Conservation (phyloP, 371 early-diverging fungal genomes). For the Sporodiniella umbellata region DNA sequence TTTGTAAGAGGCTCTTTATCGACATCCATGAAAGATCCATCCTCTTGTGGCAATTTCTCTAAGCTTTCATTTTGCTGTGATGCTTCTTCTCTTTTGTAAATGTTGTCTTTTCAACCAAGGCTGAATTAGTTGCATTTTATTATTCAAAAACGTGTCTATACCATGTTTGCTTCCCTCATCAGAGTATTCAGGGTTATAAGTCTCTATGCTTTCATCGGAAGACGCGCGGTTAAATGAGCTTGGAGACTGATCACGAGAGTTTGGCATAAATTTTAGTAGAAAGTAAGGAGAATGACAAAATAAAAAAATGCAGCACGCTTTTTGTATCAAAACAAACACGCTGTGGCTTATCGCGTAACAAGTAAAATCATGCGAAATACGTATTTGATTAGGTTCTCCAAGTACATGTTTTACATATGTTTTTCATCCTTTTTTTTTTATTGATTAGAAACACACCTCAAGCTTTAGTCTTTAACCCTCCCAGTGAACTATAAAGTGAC, state of each 20-base stretch:
- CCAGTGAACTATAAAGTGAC: conserved; percentile 18
- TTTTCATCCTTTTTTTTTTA: background rate
- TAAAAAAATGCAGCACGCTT: background rate
- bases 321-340: background rate
- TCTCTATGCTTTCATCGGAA: too few species aligned
- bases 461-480: conserved; percentile 7
- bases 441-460: background rate
- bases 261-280: too few species aligned
- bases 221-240: too few species aligned
- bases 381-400: background rate
- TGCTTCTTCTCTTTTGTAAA: too few species aligned
- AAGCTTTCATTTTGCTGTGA: too few species aligned
- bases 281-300: too few species aligned
- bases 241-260: too few species aligned
- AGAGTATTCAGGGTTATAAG: too few species aligned
- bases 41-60: background rate
- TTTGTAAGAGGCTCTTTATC: background rate
- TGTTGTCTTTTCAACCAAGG: too few species aligned
- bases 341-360: background rate
- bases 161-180: too few species aligned
- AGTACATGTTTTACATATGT: background rate
- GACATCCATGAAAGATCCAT: background rate
- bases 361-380: background rate
- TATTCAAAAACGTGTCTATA: too few species aligned
- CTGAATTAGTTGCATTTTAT: too few species aligned